Percentiles rank a stretch among this genome's conserved stretches.
These are phyloP conservation scores for Aegilops longissima DNA, from an alignment of 176 grass and related monocot genomes.

Conservation along the genomic window DNA sequence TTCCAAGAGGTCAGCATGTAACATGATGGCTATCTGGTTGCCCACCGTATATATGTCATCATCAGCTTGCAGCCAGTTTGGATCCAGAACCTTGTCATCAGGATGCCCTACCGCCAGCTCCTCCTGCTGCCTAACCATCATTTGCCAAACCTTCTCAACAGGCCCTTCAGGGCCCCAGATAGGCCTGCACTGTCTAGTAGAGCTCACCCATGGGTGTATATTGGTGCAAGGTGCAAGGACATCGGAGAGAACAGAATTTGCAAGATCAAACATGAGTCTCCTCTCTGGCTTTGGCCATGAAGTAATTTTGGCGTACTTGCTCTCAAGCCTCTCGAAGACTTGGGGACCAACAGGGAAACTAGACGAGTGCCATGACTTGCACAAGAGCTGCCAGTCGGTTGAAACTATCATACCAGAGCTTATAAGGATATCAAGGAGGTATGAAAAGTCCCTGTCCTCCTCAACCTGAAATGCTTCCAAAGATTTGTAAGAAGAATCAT, in stretches of 20 bases:
- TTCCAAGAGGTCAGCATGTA: conserved; percentile 56
- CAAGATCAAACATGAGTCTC: conserved; percentile 61
- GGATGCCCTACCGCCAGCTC: conserved; percentile 24
- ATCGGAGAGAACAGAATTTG: conserved; percentile 59
- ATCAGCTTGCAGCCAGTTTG: conserved; percentile 45
- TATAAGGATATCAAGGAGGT: conserved; percentile 70
- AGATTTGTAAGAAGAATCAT: conserved; percentile 30
- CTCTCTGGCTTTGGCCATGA: conserved; percentile 63
- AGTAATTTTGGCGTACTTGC: conserved; percentile 49
- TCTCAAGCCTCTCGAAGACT: conserved; percentile 68
- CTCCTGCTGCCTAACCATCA: conserved; percentile 41
- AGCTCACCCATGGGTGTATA: conserved; percentile 44
- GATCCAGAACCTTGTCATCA: conserved; percentile 57
- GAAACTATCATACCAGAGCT: conserved; percentile 41
- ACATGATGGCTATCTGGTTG: conserved; percentile 42
- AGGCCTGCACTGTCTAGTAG: conserved; percentile 12
- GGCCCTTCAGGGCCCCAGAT: conserved; percentile 52
- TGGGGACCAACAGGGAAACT: conserved; percentile 40
- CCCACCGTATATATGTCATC: conserved; percentile 44
- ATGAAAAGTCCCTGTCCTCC: conserved; percentile 68
- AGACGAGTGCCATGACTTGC: conserved; percentile 46
- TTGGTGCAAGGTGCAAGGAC: conserved; percentile 46
- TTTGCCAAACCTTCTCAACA: conserved; percentile 61
- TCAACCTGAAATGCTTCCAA: conserved; percentile 57
- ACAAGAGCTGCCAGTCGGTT: conserved; percentile 42